A percentile compares a stretch with the other conserved stretches of the same genome.
Conservation (phyloP, 2,329 filamentous ascomycete species). For the Paraphaeosphaeria sporulosa region DNA sequence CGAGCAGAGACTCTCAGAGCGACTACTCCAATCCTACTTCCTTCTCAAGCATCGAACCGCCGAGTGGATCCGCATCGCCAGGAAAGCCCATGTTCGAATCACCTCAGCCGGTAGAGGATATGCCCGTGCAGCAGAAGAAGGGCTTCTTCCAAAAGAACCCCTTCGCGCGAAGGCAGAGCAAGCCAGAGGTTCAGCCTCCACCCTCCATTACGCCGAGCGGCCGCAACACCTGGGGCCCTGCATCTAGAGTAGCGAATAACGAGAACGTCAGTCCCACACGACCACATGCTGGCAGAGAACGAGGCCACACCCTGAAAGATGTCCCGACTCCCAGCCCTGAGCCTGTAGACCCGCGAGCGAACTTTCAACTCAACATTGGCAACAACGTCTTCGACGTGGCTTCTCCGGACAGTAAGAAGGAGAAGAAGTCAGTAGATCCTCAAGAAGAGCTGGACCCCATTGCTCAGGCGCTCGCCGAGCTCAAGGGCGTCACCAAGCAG, state of each 20-base stretch:
- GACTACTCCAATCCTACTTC: conserved; percentile 91
- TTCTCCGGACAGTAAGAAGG: conserved; percentile 68
- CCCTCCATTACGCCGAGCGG: conserved; percentile 48
- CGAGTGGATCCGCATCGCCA: conserved; percentile 77
- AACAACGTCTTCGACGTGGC: conserved; percentile 96
- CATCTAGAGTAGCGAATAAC: conserved; percentile 47
- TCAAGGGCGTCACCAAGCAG: conserved; percentile 87
- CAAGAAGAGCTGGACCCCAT: conserved; percentile 83
- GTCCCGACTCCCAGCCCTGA: conserved; percentile 63
- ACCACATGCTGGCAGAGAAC: conserved; percentile 40
- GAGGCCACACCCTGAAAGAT: conserved; percentile 40
- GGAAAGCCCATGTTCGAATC: conserved; percentile 63
- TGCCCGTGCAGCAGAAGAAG: conserved; percentile 72
- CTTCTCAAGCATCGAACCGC: conserved; percentile 83
- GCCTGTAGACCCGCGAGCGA: conserved; percentile 89
- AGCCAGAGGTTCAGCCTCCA: conserved; percentile 73
- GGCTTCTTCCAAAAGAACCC: conserved; percentile 94
- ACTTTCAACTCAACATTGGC: conserved; percentile 90
- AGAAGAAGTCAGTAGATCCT: conserved; percentile 51
- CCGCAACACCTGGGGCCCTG: conserved; percentile 63
- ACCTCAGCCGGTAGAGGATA: conserved; percentile 38
- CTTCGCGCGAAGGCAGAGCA: conserved; percentile 87
- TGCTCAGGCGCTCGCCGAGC: conserved; percentile 86
- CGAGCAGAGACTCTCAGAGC: conserved; percentile 87
- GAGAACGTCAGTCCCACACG: conserved; percentile 56